Evolutionary conservation across 2,329 filamentous ascomycete species (phyloP), one percentile per base, ranked within the genome.

Genomic region (Escovopsis sp.): DNA sequence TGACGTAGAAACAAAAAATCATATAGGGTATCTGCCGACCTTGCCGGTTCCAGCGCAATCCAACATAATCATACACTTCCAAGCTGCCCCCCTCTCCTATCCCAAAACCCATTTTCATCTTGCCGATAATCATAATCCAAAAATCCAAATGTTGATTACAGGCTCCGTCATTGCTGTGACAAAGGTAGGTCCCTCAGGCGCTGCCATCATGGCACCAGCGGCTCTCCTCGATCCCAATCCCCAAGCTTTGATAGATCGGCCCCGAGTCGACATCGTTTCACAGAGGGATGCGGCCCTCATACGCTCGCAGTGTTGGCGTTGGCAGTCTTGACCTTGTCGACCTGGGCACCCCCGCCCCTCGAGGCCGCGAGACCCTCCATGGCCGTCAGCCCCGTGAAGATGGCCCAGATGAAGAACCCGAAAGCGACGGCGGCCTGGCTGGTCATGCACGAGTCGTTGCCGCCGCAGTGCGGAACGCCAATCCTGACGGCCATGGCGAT

Each of bases 401-500:
- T 59, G 38, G 59, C 64, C 69, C 70, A 84, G 42, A 75, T 67
- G 55, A 83, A 74, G 51, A 80, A 82, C 6, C 70, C 77, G 52
- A 85, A 80, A 0, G 73, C 80, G 8, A 75, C 68, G 2, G 73
- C 76, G 4, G 80, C 80, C 61, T 82, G 75, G 8, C 72, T 63
- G 10, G 72, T 65, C 37, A 68, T 66, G 59, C 83, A 88, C 12
- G 66, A 67, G 15, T 60, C 64, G 39, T 61, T 64, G 36, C 64
- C 67, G 55, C 76, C 79, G 44, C 71, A 64, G 8, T 57, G 61
- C 0, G 74, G 64, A 12, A 73, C 68, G 42, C 73, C 73, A 44
- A 86, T 62, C 43, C 69, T 68, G 18, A 77, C 80, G 0, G 82
- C 85, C 10, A 88, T 62, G 0, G 85, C 85, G 50, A 93, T 79